Base-by-base conservation (phyloP, 352 stramenopile species). In the Pythium aphanidermatum region DNA sequence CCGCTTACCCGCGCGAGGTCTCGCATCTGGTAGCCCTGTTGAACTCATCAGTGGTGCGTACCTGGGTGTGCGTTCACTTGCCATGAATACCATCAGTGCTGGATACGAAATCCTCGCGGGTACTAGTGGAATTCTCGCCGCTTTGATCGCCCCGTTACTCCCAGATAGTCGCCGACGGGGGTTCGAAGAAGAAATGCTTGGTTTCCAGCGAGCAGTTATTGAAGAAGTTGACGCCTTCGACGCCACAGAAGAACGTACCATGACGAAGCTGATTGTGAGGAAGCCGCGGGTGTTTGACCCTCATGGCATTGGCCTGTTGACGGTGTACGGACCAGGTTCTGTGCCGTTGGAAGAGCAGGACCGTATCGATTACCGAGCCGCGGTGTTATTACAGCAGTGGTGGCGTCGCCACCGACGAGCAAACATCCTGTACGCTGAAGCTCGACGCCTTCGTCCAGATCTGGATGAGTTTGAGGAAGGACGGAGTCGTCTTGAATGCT, bases 11-110 rank as follows among this genome's bases (percentile, higher is more conserved):
- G 76, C 79, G 5, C 78, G 83, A 42, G 83, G 83, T 0, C 51
- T 95, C 29, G 81, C 77, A 4, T 92, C 80, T 0, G 83, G 83
- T 17, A 92, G 78, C 37, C 83, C 83, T 2, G 66, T 95, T 9
- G 83, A 95, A 48, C 53, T 95, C 11, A 69, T 95, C 49, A 90
- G 69, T 49, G 83, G 83, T 5, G 60, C 83, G 10, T 95, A 95
- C 42, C 57, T 95, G 13, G 83, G 83, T 37, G 78, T 95, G 5
- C 74, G 81, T 5, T 92, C 80, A 11, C 58, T 95, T 19, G 83
- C 78, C 1, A 95, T 92, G 83, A 95, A 95, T 44, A 83, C 74
- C 4, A 95, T 95, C 57, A 95, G 83, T 51, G 83, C 80, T 16
- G 86, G 80, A 8, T 95, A 95, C 53, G 83, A 95, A 55, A 91